These are phyloP conservation scores for Termitomyces sp. DNA, from an alignment of 768 basidiomycete genomes.

Conservation along the genomic window DNA sequence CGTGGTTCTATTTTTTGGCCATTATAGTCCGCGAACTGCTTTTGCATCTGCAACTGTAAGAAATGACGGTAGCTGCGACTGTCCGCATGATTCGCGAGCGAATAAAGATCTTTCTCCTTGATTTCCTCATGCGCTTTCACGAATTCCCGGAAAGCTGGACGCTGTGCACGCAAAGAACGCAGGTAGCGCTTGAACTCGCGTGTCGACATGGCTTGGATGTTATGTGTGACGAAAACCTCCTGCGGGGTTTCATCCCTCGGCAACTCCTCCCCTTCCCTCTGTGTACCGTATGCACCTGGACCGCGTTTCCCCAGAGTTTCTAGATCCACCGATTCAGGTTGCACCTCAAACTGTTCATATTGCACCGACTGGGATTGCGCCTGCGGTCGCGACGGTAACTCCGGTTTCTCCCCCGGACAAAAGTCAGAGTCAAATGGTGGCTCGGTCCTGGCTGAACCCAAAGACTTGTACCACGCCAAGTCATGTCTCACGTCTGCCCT, in stretches of 20 bases:
- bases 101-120: constrained; percentile 15
- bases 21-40: constrained; percentile 15
- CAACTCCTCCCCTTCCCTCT: background rate
- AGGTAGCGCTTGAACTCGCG: constrained; percentile 57
- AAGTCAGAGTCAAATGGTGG: constrained; percentile 48
- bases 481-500: constrained; percentile 22
- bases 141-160: constrained; percentile 51
- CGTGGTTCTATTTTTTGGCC: constrained; percentile 48
- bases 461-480: constrained; percentile 31
- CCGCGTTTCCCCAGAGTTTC: constrained; percentile 20
- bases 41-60: constrained; percentile 28
- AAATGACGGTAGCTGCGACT: constrained; percentile 29
- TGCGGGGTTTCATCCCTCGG: background rate
- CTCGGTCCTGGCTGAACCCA: constrained; percentile 30
- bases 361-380: background rate
- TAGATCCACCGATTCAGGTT: constrained; percentile 10
- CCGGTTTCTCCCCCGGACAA: constrained; percentile 20
- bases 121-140: constrained; percentile 23
- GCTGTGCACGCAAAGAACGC: constrained; percentile 46
- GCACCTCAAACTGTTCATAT: background rate
- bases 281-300: constrained; percentile 21
- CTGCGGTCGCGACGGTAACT: background rate
- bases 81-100: constrained; percentile 20
- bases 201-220: constrained; percentile 57
- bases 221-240: constrained; percentile 32